Evolutionary conservation across 2,329 filamentous ascomycete genomes (phyloP), one percentile per base, ranked within the genome.

Genomic region (Ceratocystis eucalypticola): DNA sequence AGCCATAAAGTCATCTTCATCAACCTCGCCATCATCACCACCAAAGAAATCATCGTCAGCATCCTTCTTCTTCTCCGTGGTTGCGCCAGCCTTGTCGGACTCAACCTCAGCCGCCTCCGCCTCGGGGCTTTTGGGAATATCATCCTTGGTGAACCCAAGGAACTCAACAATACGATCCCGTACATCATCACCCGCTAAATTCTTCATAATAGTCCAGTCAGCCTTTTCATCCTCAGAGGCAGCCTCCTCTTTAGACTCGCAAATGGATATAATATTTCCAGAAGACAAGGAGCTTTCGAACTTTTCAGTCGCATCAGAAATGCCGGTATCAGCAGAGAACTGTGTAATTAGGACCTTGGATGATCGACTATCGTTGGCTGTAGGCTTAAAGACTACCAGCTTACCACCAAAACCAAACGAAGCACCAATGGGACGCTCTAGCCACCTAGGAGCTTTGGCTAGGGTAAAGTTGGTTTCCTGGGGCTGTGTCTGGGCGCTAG

Each of bases 401-500:
- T 96, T 96, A 65, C 95, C 94, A 65, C 94, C 94, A 74, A 97
- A 99, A 0, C 91, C 94, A 76, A 99, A 99, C 0, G 91, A 89
- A 17, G 88, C 93, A 71, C 91, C 90, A 53, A 87, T 83, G 1
- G 93, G 92, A 65, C 88, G 83, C 76, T 96, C 87, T 53, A 94
- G 82, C 94, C 94, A 99, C 71, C 87, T 92, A 0, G 94, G 95
- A 1, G 94, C 87, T 73, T 91, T 91, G 62, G 82, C 80, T 57
- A 99, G 80, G 1, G 91, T 90, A 79, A 97, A 99, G 1, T 89
- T 91, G 30, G 89, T 89, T 25, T 87, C 89, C 75, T 96, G 92
- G 2, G 93, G 91, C 72, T 96, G 91, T 5, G 87, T 89, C 74
- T 96, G 92, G 10, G 92, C 93, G 74, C 91, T 92, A 15, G 89